Conservation (phyloP, 371 early-diverging fungal genomes). For the Mortierella sp. region DNA sequence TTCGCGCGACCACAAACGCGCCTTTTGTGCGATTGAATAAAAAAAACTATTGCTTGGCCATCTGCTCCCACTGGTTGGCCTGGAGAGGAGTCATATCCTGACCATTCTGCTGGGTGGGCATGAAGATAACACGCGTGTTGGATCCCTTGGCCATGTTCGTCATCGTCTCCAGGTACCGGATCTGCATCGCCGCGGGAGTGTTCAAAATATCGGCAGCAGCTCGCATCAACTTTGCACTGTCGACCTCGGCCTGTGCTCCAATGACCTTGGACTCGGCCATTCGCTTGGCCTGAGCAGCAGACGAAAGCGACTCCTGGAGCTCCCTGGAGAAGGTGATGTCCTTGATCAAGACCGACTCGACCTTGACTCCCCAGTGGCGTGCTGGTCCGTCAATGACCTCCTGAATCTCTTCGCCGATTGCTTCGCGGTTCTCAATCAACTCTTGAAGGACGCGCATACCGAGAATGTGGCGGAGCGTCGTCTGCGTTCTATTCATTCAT, state of each 20-base stretch:
- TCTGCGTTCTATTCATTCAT: constrained; percentile 67
- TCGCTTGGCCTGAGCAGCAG: constrained; percentile 92
- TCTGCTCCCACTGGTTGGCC: constrained; percentile 53
- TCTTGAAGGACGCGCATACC: constrained; percentile 80
- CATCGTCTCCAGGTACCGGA: constrained; percentile 91
- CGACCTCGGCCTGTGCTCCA: constrained; percentile 92
- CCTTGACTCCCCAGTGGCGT: constrained; percentile 80
- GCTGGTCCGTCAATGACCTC: constrained; percentile 82
- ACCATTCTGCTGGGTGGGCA: constrained; percentile 61
- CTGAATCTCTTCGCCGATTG: constrained; percentile 87
- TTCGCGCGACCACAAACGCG: neutral
- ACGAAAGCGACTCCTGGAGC: constrained; percentile 85
- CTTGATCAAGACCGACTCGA: constrained; percentile 88
- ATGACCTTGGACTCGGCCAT: constrained; percentile 94
- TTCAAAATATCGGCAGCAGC: constrained; percentile 81
- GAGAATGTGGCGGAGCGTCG: constrained; percentile 80
- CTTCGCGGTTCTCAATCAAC: constrained; percentile 90
- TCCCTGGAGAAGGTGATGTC: constrained; percentile 86
- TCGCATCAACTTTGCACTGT: constrained; percentile 93
- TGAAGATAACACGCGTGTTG: constrained; percentile 78
- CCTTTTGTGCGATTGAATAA: neutral
- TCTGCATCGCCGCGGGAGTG: constrained; percentile 74
- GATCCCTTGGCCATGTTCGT: constrained; percentile 74
- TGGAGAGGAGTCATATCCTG: constrained; percentile 42
- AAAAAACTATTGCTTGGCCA: constrained; percentile 30